A percentile compares a stretch with the other conserved stretches of the same genome.
Evolutionary conservation across 176 grass and related monocot genomes (phyloP).

Genomic region (Avena sativa): DNA sequence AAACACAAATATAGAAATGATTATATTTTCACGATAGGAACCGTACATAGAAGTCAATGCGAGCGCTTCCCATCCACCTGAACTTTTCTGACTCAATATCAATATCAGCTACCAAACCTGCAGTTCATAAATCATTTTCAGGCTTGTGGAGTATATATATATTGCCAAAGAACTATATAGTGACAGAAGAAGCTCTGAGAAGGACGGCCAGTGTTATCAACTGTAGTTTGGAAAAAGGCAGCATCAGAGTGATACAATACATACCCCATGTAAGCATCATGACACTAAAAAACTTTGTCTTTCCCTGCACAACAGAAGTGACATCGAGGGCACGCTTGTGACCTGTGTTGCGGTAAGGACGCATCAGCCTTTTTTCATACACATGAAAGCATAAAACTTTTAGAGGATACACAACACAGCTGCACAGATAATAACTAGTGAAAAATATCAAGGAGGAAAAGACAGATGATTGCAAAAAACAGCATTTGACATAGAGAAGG

Average conservation of each 20-base stretch:
- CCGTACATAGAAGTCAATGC: slow-evolving; percentile 86
- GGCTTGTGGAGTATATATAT: slow-evolving; percentile 14
- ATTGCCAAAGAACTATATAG: not conserved
- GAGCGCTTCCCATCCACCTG: slow-evolving; percentile 98
- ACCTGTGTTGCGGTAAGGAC: slow-evolving; percentile 57
- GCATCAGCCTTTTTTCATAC: slow-evolving; percentile 37
- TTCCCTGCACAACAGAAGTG: slow-evolving; percentile 78
- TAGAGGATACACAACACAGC: not conserved
- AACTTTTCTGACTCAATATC: slow-evolving; percentile 99
- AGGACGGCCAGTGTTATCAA: not conserved
- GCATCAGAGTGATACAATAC: slow-evolving; percentile 15
- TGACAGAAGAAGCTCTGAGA: slow-evolving; percentile 23
- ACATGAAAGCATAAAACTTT: slow-evolving; percentile 7
- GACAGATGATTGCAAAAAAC: slow-evolving; percentile 76
- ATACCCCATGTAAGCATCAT: slow-evolving; percentile 99
- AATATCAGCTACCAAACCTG: slow-evolving; percentile 93
- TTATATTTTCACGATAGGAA: slow-evolving; percentile 14
- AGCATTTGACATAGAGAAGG: slow-evolving; percentile 77
- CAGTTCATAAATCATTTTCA: slow-evolving; percentile 56
- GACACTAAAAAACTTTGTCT: slow-evolving; percentile 89
- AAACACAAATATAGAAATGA: not conserved
- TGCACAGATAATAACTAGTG: slow-evolving; percentile 26
- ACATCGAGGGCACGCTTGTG: slow-evolving; percentile 85
- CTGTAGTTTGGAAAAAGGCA: not conserved
- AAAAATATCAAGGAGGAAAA: slow-evolving; percentile 26